phyloP scores from a whole-genome alignment of 345 rosid genomes.

The Capsella bursapastoris region DNA sequence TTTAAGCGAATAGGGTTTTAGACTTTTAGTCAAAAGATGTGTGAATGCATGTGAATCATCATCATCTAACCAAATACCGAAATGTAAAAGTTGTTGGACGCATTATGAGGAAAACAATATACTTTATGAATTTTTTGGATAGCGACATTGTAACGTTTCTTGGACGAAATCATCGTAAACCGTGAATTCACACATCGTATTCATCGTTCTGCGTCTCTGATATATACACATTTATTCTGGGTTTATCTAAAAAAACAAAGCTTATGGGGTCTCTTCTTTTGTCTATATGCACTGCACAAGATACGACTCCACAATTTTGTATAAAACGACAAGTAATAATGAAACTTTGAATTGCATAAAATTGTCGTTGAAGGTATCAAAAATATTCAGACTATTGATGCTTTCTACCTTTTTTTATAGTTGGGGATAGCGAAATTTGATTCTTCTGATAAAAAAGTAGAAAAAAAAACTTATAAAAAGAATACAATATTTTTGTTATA shows the following conservation, averaged over 20 bases:
- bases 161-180: constrained; percentile 37
- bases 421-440: constrained; percentile 42
- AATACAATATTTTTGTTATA: constrained; percentile 18
- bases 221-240: constrained; percentile 16
- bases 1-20: background rate
- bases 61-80: constrained; percentile 17
- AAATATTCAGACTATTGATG: constrained; percentile 31
- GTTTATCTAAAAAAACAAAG: constrained; percentile 1
- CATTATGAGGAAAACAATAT: background rate
- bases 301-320: constrained; percentile 33
- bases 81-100: constrained; percentile 25
- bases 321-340: constrained; percentile 39
- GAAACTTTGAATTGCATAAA: constrained; percentile 26
- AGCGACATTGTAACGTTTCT: constrained; percentile 36
- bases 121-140: constrained; percentile 2
- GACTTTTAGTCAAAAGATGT: background rate
- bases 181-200: constrained; percentile 41
- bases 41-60: constrained; percentile 37
- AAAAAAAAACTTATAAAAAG: too few species aligned
- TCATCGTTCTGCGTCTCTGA: constrained; percentile 34
- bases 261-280: constrained; percentile 11
- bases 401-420: constrained; percentile 26
- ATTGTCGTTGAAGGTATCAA: constrained; percentile 43
- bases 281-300: constrained; percentile 42
- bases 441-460: constrained; percentile 25